Conservation (phyloP, 352 stramenopile species). For the Globisporangium cystogenes region DNA sequence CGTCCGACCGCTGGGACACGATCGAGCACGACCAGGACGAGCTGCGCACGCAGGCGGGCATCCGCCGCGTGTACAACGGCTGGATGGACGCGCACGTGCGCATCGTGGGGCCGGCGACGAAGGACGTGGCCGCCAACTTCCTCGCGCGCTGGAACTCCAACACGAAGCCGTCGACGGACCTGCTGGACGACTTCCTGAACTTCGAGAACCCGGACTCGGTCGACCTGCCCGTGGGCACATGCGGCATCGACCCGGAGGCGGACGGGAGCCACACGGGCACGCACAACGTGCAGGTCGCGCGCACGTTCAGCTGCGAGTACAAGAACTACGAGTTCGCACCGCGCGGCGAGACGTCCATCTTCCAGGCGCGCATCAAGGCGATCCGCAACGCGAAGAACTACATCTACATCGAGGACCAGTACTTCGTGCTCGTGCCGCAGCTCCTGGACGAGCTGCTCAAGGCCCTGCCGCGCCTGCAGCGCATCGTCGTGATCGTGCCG, state of each 20-base stretch:
- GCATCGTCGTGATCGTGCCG: constrained; percentile 41
- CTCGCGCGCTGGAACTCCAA: constrained; percentile 45
- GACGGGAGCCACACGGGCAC: constrained; percentile 11
- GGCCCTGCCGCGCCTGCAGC: constrained; percentile 34
- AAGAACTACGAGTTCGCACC: constrained; percentile 50
- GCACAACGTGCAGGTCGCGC: constrained; percentile 47
- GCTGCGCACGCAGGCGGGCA: constrained; percentile 24
- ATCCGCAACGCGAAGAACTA: constrained; percentile 52
- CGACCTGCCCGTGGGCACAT: constrained; percentile 11
- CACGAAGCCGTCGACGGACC: constrained; percentile 14
- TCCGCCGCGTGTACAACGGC: constrained; percentile 26
- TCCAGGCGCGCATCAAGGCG: constrained; percentile 42
- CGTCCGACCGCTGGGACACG: constrained; percentile 58
- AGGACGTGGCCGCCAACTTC: constrained; percentile 51
- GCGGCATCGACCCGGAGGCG: constrained; percentile 3
- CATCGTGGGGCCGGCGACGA: constrained; percentile 33
- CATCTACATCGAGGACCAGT: constrained; percentile 69
- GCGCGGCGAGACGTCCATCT: constrained; percentile 35
- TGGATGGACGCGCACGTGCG: constrained; percentile 49
- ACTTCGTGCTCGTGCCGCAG: constrained; percentile 46
- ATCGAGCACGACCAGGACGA: constrained; percentile 35
- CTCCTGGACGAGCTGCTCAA: constrained; percentile 36
- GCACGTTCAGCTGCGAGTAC: constrained; percentile 54
- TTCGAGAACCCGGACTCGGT: constrained; percentile 34
- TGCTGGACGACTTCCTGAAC: constrained; percentile 26